Evolutionary conservation across 345 rosid genomes (phyloP), one percentile per base, ranked within the genome.

Genomic region (Excoecaria cochinchinensis): DNA sequence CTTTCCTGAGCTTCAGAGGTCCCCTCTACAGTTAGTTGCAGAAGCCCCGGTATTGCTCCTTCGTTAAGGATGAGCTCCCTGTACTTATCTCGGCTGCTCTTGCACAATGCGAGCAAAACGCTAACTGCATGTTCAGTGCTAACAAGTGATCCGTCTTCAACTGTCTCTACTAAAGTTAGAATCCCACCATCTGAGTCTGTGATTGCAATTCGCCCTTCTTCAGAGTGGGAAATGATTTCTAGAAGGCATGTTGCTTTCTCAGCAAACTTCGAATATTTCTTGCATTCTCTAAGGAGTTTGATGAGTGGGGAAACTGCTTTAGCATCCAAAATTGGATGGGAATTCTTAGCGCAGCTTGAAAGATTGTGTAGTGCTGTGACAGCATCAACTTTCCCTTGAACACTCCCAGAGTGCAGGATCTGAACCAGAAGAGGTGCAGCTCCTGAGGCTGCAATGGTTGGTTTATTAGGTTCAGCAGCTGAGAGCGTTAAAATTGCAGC

Each of bases 21-120:
- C 66, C 96, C 96, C 58, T 89, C 92, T 42, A 84, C 93, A 3
- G 93, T 91, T 60, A 89, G 84, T 67, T 84, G 79, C 59, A 91
- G 85, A 77, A 91, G 93, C 71, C 96, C 96, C 0, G 93, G 93
- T 69, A 91, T 89, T 24, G 91, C 96, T 50, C 96, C 96, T 80
- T 91, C 96, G 36, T 87, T 85, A 48, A 91, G 88, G 78, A 89
- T 91, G 71, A 91, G 91, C 63, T 75, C 78, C 62, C 93, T 72
- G 76, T 89, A 91, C 80, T 84, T 89, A 56, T 86, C 86, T 69
- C 90, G 81, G 74, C 82, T 76, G 74, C 89, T 88, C 75, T 68
- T 81, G 82, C 96, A 91, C 69, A 91, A 65, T 46, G 87, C 76
- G 53, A 91, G 91, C 69, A 91, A 72, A 62, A 81, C 86, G 72